These are phyloP conservation scores for Phytophthora pinifolia DNA, from an alignment of 352 stramenopile genomes.

Conservation along the genomic window DNA sequence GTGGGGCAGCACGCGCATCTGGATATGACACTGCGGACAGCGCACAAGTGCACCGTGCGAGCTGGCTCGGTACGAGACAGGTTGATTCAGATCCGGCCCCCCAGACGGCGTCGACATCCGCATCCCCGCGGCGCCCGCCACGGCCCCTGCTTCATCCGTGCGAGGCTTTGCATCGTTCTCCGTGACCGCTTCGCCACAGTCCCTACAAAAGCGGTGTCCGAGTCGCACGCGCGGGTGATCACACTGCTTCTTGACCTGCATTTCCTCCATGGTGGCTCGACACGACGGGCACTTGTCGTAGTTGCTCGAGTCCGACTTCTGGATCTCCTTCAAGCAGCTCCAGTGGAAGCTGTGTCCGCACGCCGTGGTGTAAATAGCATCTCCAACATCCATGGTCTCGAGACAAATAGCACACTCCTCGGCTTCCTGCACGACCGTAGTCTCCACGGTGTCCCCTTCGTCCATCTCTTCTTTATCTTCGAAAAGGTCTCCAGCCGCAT, in stretches of 20 bases:
- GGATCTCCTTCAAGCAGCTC: constrained; percentile 83
- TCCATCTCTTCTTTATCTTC: constrained; percentile 28
- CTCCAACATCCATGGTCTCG: constrained; percentile 74
- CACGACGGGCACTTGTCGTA: constrained; percentile 87
- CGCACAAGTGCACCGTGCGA: constrained; percentile 85
- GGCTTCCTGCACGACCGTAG: constrained; percentile 57
- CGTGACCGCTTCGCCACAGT: constrained; percentile 62
- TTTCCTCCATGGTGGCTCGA: constrained; percentile 69
- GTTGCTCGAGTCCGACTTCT: constrained; percentile 76
- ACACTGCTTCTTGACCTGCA: constrained; percentile 84
- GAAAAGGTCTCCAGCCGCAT: constrained; percentile 19
- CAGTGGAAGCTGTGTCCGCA: constrained; percentile 88
- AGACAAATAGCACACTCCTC: constrained; percentile 88
- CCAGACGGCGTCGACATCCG: constrained; percentile 27
- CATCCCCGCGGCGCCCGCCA: constrained; percentile 9
- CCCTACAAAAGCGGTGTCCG: constrained; percentile 77
- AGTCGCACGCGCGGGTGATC: constrained; percentile 82
- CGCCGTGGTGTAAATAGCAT: constrained; percentile 82
- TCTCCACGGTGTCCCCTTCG: constrained; percentile 23
- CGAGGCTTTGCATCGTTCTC: constrained; percentile 71
- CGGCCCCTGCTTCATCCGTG: constrained; percentile 33
- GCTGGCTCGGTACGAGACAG: constrained; percentile 73
- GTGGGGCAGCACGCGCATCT: constrained; percentile 85
- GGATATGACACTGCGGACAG: constrained; percentile 84
- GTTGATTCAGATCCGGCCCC: constrained; percentile 34